These are phyloP conservation scores for Chenopodium berlandieri DNA, from an alignment of 148 eudicot species.

Conservation along the genomic window DNA sequence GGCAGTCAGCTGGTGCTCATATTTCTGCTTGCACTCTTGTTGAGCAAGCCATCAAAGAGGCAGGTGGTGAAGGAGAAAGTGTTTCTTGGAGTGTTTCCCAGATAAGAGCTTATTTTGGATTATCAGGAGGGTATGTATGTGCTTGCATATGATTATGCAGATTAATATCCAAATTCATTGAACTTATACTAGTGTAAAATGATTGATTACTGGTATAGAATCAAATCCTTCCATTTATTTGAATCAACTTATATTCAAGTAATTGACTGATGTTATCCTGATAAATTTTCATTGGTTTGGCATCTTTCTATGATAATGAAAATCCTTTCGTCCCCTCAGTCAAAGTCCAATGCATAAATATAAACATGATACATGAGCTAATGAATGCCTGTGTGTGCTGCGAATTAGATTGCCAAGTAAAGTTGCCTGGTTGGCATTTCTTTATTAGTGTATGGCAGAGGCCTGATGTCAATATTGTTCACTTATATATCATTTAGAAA, in stretches of 20 bases:
- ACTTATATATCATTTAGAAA: background rate
- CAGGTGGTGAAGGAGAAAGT: constrained; percentile 48
- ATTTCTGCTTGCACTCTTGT: constrained; percentile 85
- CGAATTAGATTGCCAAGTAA: background rate
- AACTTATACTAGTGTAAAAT: background rate
- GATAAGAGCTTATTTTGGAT: constrained; percentile 85
- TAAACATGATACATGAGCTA: background rate
- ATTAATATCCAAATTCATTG: background rate
- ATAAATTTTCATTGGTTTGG: background rate
- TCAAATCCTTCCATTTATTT: background rate
- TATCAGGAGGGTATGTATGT: constrained; percentile 84
- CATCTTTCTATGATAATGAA: background rate
- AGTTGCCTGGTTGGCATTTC: background rate
- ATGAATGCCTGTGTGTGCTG: background rate
- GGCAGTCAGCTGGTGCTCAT: constrained; percentile 99
- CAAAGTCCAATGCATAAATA: background rate
- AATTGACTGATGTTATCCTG: background rate
- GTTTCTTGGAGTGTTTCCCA: constrained; percentile 83
- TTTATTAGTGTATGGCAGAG: background rate
- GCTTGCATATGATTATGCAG: constrained; percentile 12
- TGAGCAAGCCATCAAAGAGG: constrained; percentile 84
- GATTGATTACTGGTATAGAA: background rate
- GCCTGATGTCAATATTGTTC: background rate
- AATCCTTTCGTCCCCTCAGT: background rate
- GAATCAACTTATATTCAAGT: background rate